phyloP scores from a whole-genome alignment of 805 yeast genomes.

The Myxozyma neotropica region DNA sequence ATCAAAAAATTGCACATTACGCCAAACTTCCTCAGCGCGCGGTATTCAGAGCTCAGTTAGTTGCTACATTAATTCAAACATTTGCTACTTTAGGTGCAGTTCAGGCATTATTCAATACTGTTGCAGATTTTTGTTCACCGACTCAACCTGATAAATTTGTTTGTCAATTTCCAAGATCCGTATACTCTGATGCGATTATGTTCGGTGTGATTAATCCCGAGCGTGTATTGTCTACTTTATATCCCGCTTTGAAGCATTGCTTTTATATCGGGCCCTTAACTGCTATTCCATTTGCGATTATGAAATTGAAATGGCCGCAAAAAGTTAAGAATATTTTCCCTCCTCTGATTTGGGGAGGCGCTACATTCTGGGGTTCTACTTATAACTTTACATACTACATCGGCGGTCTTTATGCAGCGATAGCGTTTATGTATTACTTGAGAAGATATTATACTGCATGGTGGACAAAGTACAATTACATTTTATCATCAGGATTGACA shows the following conservation, averaged over 20 bases:
- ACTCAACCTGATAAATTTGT: slow-evolving; percentile 19
- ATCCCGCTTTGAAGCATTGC: slow-evolving; percentile 16
- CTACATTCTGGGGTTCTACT: slow-evolving; percentile 15
- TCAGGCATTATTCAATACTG: slow-evolving; percentile 15
- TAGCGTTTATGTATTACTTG: slow-evolving; percentile 57
- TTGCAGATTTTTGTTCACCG: slow-evolving; percentile 12
- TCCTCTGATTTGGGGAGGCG: slow-evolving; percentile 7
- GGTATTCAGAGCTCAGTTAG: slow-evolving; percentile 44
- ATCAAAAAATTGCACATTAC: slow-evolving; percentile 59
- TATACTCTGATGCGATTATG: slow-evolving; percentile 21
- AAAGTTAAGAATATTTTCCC: slow-evolving; percentile 6
- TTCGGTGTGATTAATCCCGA: slow-evolving; percentile 21
- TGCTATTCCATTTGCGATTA: slow-evolving; percentile 17
- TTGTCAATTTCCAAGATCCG: slow-evolving; percentile 15
- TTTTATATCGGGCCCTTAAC: slow-evolving; percentile 16
- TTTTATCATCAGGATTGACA: slow-evolving; percentile 64
- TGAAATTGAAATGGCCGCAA: slow-evolving; percentile 13
- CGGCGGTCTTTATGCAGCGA: slow-evolving; percentile 43
- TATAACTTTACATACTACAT: slow-evolving; percentile 17
- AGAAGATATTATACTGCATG: slow-evolving; percentile 59
- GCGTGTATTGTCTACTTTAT: slow-evolving; percentile 15
- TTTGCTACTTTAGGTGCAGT: slow-evolving; percentile 18
- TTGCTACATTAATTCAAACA: slow-evolving; percentile 18
- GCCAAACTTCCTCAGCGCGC: slow-evolving; percentile 49
- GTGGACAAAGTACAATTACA: slow-evolving; percentile 77